Conservation (phyloP, 83 land plant species). For the Diphasiastrum complanatum region DNA sequence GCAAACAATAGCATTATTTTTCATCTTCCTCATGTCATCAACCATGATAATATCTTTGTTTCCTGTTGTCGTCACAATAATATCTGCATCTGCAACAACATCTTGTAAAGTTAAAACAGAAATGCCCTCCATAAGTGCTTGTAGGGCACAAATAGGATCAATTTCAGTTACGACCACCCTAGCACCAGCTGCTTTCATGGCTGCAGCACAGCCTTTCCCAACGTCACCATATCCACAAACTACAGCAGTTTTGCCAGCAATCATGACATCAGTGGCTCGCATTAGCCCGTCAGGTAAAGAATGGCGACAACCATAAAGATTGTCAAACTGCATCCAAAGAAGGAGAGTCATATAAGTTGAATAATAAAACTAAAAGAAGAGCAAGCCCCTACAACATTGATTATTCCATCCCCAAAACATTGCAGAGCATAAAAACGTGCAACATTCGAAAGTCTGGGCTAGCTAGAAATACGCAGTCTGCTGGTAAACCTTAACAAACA, state of each 20-base stretch:
- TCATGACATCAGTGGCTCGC: too few species aligned
- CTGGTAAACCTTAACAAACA: too few species aligned
- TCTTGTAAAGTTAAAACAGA: conserved; percentile 54
- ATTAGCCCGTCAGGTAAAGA: too few species aligned
- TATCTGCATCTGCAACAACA: conserved; percentile 50
- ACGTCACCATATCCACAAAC: conserved; percentile 5
- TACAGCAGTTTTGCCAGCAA: conserved; percentile 1
- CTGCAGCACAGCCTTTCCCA: conserved; percentile 3
- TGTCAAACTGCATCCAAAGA: too few species aligned
- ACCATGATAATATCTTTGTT: conserved; percentile 81
- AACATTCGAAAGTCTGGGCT: too few species aligned
- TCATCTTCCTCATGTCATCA: conserved; percentile 70
- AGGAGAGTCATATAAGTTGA: too few species aligned
- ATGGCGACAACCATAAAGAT: too few species aligned
- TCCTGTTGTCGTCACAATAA: conserved; percentile 67
- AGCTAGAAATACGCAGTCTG: too few species aligned
- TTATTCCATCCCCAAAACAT: too few species aligned
- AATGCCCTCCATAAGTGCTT: conserved; percentile 60
- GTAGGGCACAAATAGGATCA: conserved; percentile 74
- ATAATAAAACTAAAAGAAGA: too few species aligned
- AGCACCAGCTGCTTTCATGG: conserved; percentile 42
- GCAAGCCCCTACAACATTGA: too few species aligned
- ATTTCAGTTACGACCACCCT: conserved; percentile 64
- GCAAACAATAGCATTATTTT: conserved; percentile 82
- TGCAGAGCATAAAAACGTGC: too few species aligned